Conservation (phyloP, 2,329 filamentous ascomycete species). For the Pestalotiopsis sp. region DNA sequence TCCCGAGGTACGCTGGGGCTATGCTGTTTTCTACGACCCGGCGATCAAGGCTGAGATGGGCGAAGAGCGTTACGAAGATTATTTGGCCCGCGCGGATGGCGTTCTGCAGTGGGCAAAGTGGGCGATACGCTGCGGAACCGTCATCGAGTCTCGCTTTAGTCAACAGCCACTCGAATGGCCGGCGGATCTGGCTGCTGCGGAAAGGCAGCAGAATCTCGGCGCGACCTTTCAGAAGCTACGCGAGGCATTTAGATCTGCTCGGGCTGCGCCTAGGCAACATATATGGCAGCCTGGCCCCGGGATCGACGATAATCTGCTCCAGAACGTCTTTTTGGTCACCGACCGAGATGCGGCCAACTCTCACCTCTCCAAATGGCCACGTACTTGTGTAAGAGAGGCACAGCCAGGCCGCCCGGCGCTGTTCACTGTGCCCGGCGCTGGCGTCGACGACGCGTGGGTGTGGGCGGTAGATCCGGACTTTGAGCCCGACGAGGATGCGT, state of each 20-base stretch:
- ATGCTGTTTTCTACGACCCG: background rate
- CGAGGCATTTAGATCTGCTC: background rate
- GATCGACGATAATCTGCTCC: background rate
- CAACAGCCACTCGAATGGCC: background rate
- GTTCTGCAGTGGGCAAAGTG: background rate
- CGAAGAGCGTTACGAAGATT: background rate
- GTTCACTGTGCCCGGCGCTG: background rate
- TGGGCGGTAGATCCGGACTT: slow-evolving; percentile 11
- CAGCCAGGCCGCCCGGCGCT: background rate
- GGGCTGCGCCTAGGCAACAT: background rate
- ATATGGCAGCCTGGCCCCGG: background rate
- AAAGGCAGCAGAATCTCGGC: background rate
- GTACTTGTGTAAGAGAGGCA: background rate
- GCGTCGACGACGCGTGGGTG: slow-evolving; percentile 6
- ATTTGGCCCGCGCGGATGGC: background rate
- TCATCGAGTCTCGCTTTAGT: background rate
- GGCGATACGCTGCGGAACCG: background rate
- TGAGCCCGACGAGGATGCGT: background rate
- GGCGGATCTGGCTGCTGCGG: background rate
- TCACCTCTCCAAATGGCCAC: background rate
- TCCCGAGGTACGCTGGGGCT: background rate
- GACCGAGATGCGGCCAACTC: background rate
- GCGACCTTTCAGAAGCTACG: background rate
- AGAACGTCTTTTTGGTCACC: background rate
- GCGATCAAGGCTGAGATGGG: background rate